A percentile compares a stretch with the other conserved stretches of the same genome.
Conservation (phyloP, 345 rosid genomes). For the Rubroshorea leprosula region DNA sequence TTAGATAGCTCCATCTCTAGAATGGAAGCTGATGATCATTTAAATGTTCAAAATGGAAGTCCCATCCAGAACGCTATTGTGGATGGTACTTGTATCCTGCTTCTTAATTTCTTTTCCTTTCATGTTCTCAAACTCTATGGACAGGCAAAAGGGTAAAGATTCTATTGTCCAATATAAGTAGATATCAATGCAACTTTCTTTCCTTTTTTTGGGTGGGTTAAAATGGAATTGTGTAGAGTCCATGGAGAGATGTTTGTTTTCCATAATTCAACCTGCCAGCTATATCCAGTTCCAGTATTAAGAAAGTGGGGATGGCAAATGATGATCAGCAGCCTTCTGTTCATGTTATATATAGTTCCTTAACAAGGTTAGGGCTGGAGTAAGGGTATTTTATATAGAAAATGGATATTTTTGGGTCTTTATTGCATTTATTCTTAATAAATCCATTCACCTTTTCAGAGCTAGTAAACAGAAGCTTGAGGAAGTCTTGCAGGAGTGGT, state of each 20-base stretch:
- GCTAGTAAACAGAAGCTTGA: slow-evolving; percentile 83
- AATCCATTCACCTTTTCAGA: slow-evolving; percentile 35
- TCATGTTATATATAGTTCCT: slow-evolving; percentile 56
- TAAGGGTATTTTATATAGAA: slow-evolving; percentile 2
- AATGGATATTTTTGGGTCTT: slow-evolving; percentile 14
- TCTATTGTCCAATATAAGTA: neutral
- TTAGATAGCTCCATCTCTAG: slow-evolving; percentile 23
- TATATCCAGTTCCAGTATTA: slow-evolving; percentile 56
- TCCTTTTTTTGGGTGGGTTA: too few relatives aligned
- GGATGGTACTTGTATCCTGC: slow-evolving; percentile 62
- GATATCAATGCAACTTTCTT: too few relatives aligned
- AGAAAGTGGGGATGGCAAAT: slow-evolving; percentile 52
- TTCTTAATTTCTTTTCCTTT: slow-evolving; percentile 18
- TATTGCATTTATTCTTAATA: slow-evolving; percentile 9
- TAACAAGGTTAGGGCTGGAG: slow-evolving; percentile 65
- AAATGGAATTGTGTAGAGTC: slow-evolving; percentile 16
- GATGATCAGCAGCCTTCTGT: slow-evolving; percentile 66
- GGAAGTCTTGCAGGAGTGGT: slow-evolving; percentile 80
- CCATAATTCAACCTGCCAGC: slow-evolving; percentile 58
- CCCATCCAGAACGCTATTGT: slow-evolving; percentile 18
- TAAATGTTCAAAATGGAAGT: slow-evolving; percentile 19
- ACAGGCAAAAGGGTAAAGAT: neutral
- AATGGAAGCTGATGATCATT: neutral
- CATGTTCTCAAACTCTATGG: slow-evolving; percentile 10
- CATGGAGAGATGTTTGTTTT: slow-evolving; percentile 25